Conservation (phyloP, 1,284 basidiomycete species). For the Veloporphyrellus conicus region DNA sequence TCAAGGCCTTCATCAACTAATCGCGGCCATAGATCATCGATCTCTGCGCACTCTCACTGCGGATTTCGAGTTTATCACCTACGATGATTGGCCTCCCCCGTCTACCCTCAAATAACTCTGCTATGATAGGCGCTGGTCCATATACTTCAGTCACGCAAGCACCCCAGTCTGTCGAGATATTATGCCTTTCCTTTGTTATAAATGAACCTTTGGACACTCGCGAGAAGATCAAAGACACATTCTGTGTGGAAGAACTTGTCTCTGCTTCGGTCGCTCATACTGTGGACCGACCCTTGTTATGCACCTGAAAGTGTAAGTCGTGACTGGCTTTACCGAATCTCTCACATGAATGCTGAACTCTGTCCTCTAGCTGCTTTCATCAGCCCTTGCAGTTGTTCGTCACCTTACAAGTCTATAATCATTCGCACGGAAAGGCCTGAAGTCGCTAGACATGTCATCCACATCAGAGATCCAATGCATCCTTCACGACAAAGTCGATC, state of each 20-base stretch:
- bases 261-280: no score
- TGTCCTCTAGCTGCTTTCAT: no score
- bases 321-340: no score
- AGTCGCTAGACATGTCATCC: no score
- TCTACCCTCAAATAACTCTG: slow-evolving; percentile 5
- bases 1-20: accelerated
- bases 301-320: no score
- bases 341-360: no score
- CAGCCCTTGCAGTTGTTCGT: not conserved
- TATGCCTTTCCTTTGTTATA: not conserved
- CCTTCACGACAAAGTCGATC: not conserved
- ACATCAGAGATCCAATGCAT: not conserved
- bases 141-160: not conserved
- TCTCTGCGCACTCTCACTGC: not conserved
- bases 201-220: not conserved
- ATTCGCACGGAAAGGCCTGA: no score
- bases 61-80: not conserved
- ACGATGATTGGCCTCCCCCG: not conserved
- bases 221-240: not conserved
- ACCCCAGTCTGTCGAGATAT: not conserved
- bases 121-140: not conserved
- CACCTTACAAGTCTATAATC: not conserved
- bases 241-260: not conserved
- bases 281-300: no score
- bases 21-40: slow-evolving; percentile 1